These are phyloP conservation scores for Chenopodium berlandieri DNA, from an alignment of 148 eudicot species.

Conservation along the genomic window DNA sequence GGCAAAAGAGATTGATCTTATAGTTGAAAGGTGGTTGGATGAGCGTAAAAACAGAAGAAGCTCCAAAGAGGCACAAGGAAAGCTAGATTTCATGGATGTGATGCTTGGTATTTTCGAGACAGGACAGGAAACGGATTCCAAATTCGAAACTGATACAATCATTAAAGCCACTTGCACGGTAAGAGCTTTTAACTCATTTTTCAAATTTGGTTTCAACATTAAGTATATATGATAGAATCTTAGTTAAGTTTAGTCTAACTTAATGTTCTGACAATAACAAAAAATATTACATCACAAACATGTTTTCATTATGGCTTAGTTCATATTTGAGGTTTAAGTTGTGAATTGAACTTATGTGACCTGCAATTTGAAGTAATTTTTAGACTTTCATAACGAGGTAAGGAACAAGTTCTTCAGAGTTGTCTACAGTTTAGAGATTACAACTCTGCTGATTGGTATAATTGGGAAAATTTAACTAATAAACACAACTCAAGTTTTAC, in stretches of 20 bases:
- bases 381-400: too few species aligned
- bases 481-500: neutral
- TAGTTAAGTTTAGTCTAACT: too few species aligned
- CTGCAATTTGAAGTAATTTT: too few species aligned
- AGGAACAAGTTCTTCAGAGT: too few species aligned
- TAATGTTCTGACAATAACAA: too few species aligned
- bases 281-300: neutral
- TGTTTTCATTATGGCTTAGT: too few species aligned
- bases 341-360: too few species aligned
- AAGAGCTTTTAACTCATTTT: neutral
- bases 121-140: slow-evolving; percentile 1
- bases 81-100: slow-evolving; percentile 28
- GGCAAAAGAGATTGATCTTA: slow-evolving; percentile 14
- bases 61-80: slow-evolving; percentile 1
- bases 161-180: slow-evolving; percentile 34
- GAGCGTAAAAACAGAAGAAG: slow-evolving; percentile 21
- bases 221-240: too few species aligned
- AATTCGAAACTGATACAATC: slow-evolving; percentile 23
- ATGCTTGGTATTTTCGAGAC: slow-evolving; percentile 27
- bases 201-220: too few species aligned
- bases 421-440: too few species aligned
- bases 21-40: slow-evolving; percentile 27
- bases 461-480: neutral
- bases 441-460: neutral
- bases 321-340: too few species aligned